Conservation (phyloP, 2,329 filamentous ascomycete species). For the Hymenoscyphus fraxineus region DNA sequence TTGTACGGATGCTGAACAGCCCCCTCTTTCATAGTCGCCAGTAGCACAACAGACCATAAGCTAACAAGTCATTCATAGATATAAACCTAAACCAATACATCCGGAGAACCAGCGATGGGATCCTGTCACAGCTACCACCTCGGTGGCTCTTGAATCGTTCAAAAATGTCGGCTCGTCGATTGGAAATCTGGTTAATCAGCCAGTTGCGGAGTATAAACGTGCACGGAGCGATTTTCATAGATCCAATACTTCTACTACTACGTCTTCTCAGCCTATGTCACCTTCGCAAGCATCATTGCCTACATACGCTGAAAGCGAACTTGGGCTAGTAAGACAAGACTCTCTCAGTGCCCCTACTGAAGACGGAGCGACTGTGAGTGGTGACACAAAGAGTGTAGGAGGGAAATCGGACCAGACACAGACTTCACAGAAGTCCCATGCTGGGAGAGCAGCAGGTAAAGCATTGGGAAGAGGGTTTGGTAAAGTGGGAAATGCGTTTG, state of each 20-base stretch:
- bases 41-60: background rate
- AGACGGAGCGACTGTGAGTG: background rate
- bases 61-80: slow-evolving; percentile 38
- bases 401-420: background rate
- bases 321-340: background rate
- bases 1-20: slow-evolving; percentile 21
- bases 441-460: slow-evolving; percentile 10
- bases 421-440: background rate
- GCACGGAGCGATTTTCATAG: slow-evolving; percentile 1
- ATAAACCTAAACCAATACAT: slow-evolving; percentile 37
- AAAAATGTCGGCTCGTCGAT: slow-evolving; percentile 11
- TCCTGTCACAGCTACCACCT: slow-evolving; percentile 19
- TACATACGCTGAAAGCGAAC: background rate
- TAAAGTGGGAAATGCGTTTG: slow-evolving; percentile 38
- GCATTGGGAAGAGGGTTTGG: slow-evolving; percentile 28
- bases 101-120: slow-evolving; percentile 31
- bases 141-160: slow-evolving; percentile 13
- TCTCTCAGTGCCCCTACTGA: background rate
- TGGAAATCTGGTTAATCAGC: slow-evolving; percentile 1
- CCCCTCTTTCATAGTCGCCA: background rate
- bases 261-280: background rate
- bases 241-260: background rate
- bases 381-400: background rate
- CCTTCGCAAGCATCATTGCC: background rate
- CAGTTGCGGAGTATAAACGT: slow-evolving; percentile 6